These are phyloP conservation scores for Trichophyton benhamiae DNA, from an alignment of 2,329 filamentous ascomycete species.

Conservation along the genomic window DNA sequence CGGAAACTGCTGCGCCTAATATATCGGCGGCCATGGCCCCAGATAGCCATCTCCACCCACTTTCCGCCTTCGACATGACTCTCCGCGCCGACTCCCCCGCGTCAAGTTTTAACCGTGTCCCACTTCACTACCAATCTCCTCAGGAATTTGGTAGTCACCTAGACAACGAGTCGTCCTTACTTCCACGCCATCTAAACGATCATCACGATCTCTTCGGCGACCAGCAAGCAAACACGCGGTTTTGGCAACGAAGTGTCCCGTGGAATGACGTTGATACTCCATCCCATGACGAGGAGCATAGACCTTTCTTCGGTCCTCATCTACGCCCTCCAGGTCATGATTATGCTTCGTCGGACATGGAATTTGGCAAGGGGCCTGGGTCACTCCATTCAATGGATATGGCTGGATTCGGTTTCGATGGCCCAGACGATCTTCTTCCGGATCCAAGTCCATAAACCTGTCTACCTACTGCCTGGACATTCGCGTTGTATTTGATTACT, in stretches of 20 bases:
- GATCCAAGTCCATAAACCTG: constrained; percentile 26
- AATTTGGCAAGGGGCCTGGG: constrained; percentile 30
- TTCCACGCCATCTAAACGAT: constrained; percentile 24
- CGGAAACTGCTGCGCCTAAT: constrained; percentile 18
- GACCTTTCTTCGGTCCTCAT: constrained; percentile 34
- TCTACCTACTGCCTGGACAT: background rate
- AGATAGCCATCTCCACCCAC: constrained; percentile 15
- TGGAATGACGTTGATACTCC: constrained; percentile 32
- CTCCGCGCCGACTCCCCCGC: constrained; percentile 33
- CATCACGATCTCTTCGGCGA: constrained; percentile 35
- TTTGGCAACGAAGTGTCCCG: constrained; percentile 32
- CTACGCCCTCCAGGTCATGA: constrained; percentile 31
- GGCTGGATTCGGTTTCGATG: constrained; percentile 33
- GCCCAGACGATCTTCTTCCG: constrained; percentile 27
- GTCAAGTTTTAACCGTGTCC: constrained; percentile 32
- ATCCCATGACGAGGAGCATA: constrained; percentile 32
- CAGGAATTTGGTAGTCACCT: constrained; percentile 30
- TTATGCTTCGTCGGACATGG: constrained; percentile 34
- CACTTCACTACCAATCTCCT: constrained; percentile 31
- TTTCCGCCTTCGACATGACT: constrained; percentile 34
- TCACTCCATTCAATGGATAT: constrained; percentile 36
- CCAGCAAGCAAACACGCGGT: constrained; percentile 34
- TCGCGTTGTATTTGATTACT: background rate
- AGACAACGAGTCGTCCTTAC: constrained; percentile 17
- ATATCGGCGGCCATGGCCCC: constrained; percentile 9